phyloP scores from a whole-genome alignment of 768 basidiomycete species.

The Pleurotus pulmonarius region DNA sequence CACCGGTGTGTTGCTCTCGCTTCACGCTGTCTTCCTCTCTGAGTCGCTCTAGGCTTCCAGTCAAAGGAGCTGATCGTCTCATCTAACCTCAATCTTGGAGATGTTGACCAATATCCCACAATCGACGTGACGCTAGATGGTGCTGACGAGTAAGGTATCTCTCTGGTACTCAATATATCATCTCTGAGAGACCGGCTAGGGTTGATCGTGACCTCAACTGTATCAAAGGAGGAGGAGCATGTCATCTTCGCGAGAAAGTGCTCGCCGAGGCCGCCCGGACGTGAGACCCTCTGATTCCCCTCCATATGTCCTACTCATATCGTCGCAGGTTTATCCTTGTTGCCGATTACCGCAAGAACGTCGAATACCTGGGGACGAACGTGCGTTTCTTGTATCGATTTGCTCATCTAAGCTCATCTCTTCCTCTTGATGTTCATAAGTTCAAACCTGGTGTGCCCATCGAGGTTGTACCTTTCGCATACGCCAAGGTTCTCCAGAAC shows the following conservation, averaged over 20 bases:
- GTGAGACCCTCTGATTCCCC: conserved; percentile 32
- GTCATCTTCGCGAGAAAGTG: conserved; percentile 95
- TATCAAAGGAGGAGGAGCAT: conserved; percentile 97
- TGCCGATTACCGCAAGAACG: conserved; percentile 96
- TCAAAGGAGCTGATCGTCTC: conserved; percentile 91
- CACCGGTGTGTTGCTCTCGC: conserved; percentile 50
- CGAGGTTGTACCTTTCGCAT: conserved; percentile 96
- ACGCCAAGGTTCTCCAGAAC: conserved; percentile 79
- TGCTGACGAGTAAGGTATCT: conserved; percentile 79
- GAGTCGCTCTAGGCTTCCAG: conserved; percentile 67
- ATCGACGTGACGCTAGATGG: conserved; percentile 99
- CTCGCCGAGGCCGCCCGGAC: conserved; percentile 93
- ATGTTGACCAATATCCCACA: conserved; percentile 81
- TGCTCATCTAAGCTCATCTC: neutral
- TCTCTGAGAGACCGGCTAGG: conserved; percentile 34
- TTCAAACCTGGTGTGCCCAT: conserved; percentile 89
- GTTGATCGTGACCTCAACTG: conserved; percentile 85
- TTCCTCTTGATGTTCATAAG: conserved; percentile 30
- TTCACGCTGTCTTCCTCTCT: conserved; percentile 4
- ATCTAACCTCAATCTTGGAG: conserved; percentile 74
- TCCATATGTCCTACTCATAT: neutral
- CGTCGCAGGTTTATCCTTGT: conserved; percentile 74
- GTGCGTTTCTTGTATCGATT: conserved; percentile 41
- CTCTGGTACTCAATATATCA: neutral
- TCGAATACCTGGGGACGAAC: conserved; percentile 72